A percentile compares a stretch with the other conserved stretches of the same genome.
These are phyloP conservation scores for Paulinella micropora DNA, from an alignment of 78 protist species.

Conservation along the genomic window DNA sequence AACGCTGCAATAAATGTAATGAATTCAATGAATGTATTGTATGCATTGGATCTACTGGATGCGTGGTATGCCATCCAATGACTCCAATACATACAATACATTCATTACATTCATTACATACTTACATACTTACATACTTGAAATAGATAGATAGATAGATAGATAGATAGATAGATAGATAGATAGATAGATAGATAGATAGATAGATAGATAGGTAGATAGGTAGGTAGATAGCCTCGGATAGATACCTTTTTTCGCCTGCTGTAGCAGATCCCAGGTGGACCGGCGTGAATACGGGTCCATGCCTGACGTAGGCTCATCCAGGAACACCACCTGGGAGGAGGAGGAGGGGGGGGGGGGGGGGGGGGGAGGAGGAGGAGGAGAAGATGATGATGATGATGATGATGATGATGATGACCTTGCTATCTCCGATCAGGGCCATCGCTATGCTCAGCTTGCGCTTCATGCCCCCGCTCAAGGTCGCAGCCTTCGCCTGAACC, in stretches of 20 bases:
- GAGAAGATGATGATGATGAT: neutral
- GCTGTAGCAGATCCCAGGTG: neutral
- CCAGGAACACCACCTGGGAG: neutral
- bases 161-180: neutral
- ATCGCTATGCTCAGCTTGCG: slow-evolving; percentile 1
- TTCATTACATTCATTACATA: too few species aligned
- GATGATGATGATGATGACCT: neutral
- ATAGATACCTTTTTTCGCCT: neutral
- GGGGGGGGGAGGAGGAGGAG: too few species aligned
- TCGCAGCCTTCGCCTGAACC: neutral
- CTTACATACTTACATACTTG: neutral
- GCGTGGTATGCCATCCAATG: too few species aligned
- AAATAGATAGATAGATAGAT: neutral
- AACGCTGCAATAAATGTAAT: too few species aligned
- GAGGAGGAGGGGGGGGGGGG: too few species aligned
- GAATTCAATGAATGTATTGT: too few species aligned
- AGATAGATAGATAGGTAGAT: neutral
- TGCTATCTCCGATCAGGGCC: neutral
- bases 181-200: neutral
- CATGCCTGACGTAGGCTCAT: slow-evolving; percentile 1
- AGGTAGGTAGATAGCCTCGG: neutral
- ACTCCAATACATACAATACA: too few species aligned
- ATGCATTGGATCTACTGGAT: too few species aligned
- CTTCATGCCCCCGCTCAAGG: slow-evolving; percentile 22
- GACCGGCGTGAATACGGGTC: neutral